These are phyloP conservation scores for Casuarina equisetifolia DNA, from an alignment of 306 rosid species.

Conservation along the genomic window DNA sequence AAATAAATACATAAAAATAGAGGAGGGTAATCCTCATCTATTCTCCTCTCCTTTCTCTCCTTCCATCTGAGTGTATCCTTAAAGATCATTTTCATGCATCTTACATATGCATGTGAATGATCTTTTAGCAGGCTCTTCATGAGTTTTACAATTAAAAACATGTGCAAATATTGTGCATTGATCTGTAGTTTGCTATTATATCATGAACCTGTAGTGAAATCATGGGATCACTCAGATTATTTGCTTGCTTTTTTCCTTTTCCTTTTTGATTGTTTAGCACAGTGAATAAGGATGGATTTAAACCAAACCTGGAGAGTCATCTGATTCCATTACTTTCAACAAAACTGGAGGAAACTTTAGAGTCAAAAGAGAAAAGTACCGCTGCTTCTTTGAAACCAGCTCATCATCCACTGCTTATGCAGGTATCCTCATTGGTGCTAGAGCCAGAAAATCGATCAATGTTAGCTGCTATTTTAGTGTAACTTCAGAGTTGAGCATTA, in stretches of 20 bases:
- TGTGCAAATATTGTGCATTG: neutral
- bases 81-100: neutral
- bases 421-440: slow-evolving; percentile 42
- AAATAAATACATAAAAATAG: neutral
- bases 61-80: neutral
- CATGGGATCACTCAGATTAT: neutral
- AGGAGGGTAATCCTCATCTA: neutral
- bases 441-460: neutral
- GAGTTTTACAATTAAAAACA: neutral
- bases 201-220: neutral
- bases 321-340: slow-evolving; percentile 82
- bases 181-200: neutral
- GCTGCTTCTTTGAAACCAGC: slow-evolving; percentile 50
- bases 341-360: slow-evolving; percentile 60
- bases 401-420: slow-evolving; percentile 77
- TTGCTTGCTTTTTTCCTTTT: neutral
- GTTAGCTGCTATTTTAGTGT: neutral
- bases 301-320: slow-evolving; percentile 89
- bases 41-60: neutral
- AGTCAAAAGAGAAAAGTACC: slow-evolving; percentile 56
- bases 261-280: slow-evolving; percentile 60
- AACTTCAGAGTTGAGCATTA: neutral
- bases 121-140: neutral
- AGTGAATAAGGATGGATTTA: slow-evolving; percentile 94
- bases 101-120: neutral